A percentile compares a stretch with the other conserved stretches of the same genome.
These are phyloP conservation scores for Mucor circinelloides DNA, from an alignment of 371 early-diverging fungal genomes.

Conservation along the genomic window DNA sequence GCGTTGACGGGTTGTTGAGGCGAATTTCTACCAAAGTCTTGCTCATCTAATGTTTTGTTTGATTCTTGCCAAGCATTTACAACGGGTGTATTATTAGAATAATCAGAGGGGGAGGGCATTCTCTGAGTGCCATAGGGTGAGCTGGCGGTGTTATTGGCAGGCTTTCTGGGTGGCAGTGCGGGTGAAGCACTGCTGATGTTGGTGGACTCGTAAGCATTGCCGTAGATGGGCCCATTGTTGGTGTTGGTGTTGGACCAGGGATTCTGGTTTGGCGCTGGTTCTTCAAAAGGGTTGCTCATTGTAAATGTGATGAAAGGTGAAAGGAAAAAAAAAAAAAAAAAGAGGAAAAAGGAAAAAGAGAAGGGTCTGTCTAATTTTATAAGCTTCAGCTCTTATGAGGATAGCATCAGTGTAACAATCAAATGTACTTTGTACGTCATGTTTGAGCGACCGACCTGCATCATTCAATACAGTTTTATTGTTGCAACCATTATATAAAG, in stretches of 20 bases:
- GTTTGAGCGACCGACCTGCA: neutral
- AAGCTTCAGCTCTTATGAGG: neutral
- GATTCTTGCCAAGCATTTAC: conserved; percentile 33
- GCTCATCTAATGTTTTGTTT: conserved; percentile 24
- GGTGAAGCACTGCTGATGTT: conserved; percentile 7
- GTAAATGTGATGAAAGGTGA: neutral
- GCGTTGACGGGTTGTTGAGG: conserved; percentile 19
- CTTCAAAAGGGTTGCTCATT: conserved; percentile 18
- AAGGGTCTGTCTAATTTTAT: neutral
- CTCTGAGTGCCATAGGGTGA: conserved; percentile 23
- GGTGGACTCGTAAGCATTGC: conserved; percentile 32
- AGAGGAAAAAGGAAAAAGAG: neutral
- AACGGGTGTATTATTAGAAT: conserved; percentile 19
- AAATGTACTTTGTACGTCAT: conserved; percentile 6
- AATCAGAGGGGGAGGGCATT: conserved; percentile 45
- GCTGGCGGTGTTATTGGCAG: neutral
- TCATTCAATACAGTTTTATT: neutral
- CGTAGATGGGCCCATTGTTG: conserved; percentile 17
- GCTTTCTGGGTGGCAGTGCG: conserved; percentile 25
- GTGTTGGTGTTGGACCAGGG: neutral
- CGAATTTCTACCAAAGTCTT: conserved; percentile 3
- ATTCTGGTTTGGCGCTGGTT: conserved; percentile 1
- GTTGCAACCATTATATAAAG: neutral
- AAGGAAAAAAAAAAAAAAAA: neutral
- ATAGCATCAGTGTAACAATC: neutral